These are phyloP conservation scores for Penicillium italicum DNA, from an alignment of 2,329 filamentous ascomycete species.

Conservation along the genomic window DNA sequence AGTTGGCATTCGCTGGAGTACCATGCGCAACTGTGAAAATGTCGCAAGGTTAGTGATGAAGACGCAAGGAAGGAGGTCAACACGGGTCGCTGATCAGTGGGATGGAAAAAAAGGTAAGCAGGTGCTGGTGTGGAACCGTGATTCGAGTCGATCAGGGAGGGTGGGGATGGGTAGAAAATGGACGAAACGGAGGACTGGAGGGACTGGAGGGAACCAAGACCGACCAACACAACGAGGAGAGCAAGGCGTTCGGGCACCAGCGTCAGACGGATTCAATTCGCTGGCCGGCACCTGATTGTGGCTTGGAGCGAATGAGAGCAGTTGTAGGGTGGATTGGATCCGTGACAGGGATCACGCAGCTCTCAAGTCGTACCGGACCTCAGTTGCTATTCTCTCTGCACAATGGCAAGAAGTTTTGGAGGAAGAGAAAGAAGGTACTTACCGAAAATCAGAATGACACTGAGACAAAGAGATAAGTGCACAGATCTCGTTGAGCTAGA, in stretches of 20 bases:
- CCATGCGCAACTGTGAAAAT: conserved; percentile 1
- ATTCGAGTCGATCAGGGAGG: conserved; percentile 27
- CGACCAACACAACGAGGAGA: conserved; percentile 22
- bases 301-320: conserved; percentile 28
- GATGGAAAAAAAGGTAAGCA: conserved; percentile 15
- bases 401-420: background rate
- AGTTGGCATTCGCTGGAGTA: conserved; percentile 37
- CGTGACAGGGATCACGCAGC: conserved; percentile 35
- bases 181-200: conserved; percentile 21
- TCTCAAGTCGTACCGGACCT: conserved; percentile 25
- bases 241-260: conserved; percentile 39
- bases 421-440: conserved; percentile 9
- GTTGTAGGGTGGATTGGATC: conserved; percentile 27
- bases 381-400: conserved; percentile 13
- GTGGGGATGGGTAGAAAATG: conserved; percentile 24
- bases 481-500: background rate
- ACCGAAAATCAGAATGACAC: conserved; percentile 10
- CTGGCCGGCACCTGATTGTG: conserved; percentile 28
- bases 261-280: conserved; percentile 30
- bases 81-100: conserved; percentile 11
- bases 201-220: conserved; percentile 10
- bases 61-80: background rate
- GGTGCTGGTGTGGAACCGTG: conserved; percentile 22
- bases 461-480: background rate
- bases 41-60: conserved; percentile 2